Conservation (phyloP, 495 filamentous ascomycete species). For the Lepidopterella palustris region DNA sequence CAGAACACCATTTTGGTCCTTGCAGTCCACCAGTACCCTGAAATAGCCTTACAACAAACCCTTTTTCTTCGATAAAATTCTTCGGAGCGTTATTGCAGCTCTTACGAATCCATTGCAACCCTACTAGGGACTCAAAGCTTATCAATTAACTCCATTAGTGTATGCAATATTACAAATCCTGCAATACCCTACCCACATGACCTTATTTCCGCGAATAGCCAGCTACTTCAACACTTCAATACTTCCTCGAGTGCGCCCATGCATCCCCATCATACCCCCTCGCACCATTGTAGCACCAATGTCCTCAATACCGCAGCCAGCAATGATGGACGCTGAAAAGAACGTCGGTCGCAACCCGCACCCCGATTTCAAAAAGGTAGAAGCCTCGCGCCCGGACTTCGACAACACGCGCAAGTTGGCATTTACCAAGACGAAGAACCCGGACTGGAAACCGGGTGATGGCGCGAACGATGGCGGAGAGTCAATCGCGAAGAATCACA, state of each 20-base stretch:
- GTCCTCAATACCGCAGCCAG: neutral
- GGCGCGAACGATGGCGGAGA: constrained; percentile 62
- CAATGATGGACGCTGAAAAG: constrained; percentile 40
- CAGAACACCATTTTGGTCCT: too few species aligned
- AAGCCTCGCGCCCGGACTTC: constrained; percentile 68
- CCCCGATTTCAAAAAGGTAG: constrained; percentile 69
- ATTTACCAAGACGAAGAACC: constrained; percentile 64
- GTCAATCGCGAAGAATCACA: constrained; percentile 53
- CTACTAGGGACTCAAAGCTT: too few species aligned
- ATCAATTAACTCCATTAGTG: too few species aligned
- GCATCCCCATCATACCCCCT: too few species aligned
- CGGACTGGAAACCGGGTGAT: constrained; percentile 70
- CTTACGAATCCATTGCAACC: too few species aligned
- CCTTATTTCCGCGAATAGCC: too few species aligned
- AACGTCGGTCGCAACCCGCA: constrained; percentile 56
- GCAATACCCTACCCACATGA: neutral
- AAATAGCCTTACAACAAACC: too few species aligned
- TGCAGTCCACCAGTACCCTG: too few species aligned
- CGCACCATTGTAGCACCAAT: neutral
- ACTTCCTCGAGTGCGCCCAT: too few species aligned
- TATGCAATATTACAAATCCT: neutral
- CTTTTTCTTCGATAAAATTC: too few species aligned
- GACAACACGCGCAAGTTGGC: constrained; percentile 40
- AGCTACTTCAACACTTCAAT: too few species aligned
- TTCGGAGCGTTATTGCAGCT: too few species aligned